Conservation (phyloP, 1,284 basidiomycete genomes). For the Moniliella sp. region DNA sequence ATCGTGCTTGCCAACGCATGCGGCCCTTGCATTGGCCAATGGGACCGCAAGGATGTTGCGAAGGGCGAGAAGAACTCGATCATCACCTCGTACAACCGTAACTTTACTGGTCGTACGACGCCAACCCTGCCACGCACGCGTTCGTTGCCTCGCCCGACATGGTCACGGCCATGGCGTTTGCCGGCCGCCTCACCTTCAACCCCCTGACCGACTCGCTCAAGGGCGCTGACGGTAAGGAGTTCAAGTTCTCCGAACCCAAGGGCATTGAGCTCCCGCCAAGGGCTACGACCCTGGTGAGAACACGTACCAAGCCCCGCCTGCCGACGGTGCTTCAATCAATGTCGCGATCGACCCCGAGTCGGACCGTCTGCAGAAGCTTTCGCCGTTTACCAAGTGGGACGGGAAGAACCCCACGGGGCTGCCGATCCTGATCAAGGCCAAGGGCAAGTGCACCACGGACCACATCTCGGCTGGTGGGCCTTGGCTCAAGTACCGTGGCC, state of each 20-base stretch:
- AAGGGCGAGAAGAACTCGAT: conserved; percentile 79
- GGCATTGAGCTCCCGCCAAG: conserved; percentile 76
- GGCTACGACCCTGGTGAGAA: conserved; percentile 91
- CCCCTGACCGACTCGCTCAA: conserved; percentile 72
- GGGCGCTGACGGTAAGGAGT: conserved; percentile 78
- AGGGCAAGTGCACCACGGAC: conserved; percentile 80
- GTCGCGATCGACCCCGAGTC: conserved; percentile 72
- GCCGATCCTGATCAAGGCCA: conserved; percentile 87
- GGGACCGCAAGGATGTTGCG: conserved; percentile 86
- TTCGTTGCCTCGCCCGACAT: conserved; percentile 95
- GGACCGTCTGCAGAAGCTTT: conserved; percentile 80
- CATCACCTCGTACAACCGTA: conserved; percentile 99
- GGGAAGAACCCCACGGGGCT: conserved; percentile 73
- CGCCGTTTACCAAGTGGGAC: conserved; percentile 78
- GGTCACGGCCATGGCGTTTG: conserved; percentile 90
- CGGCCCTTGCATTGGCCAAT: conserved; percentile 96
- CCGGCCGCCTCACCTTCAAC: conserved; percentile 85
- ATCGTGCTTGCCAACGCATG: conserved; percentile 92
- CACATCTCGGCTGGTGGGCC: conserved; percentile 74
- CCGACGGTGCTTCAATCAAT: conserved; percentile 56
- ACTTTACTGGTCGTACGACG: conserved; percentile 98
- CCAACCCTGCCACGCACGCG: conserved; percentile 93
- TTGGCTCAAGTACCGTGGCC: conserved; percentile 97
- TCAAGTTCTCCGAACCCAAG: conserved; percentile 77
- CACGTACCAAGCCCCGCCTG: conserved; percentile 86